Evolutionary conservation across 2,329 filamentous ascomycete genomes (phyloP).

Genomic region (Diaporthe ampelina): DNA sequence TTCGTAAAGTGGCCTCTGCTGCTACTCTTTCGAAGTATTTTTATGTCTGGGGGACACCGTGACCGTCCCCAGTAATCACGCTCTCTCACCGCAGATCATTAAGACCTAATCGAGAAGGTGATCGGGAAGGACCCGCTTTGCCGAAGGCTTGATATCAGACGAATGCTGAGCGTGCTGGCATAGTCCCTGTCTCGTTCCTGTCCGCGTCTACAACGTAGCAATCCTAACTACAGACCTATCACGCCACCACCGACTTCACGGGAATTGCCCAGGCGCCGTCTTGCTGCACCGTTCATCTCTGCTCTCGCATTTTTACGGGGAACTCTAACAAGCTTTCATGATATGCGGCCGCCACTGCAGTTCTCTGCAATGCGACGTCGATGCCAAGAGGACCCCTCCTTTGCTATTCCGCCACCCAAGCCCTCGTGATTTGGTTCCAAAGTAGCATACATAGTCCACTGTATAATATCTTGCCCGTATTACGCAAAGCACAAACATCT

Average conservation of each 20-base stretch:
- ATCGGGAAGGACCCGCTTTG: constrained; percentile 29
- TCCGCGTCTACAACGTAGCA: not conserved
- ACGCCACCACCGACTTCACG: not conserved
- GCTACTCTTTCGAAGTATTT: not conserved
- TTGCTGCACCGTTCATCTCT: constrained; percentile 2
- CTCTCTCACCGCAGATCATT: constrained; percentile 13
- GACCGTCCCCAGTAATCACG: not conserved
- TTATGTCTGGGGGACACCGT: no score
- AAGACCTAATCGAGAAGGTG: constrained; percentile 28
- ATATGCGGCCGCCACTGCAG: constrained; percentile 6
- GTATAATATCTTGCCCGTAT: not conserved
- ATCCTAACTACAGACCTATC: not conserved
- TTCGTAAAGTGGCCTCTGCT: not conserved
- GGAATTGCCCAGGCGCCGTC: not conserved
- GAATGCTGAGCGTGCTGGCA: not conserved
- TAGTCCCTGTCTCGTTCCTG: constrained; percentile 9
- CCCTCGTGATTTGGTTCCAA: not conserved
- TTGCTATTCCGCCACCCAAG: not conserved
- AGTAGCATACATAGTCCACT: no score
- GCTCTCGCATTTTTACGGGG: not conserved
- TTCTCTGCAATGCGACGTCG: constrained; percentile 17
- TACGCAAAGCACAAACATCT: not conserved
- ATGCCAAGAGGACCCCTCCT: not conserved
- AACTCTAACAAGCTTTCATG: constrained; percentile 3
- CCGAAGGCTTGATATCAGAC: constrained; percentile 27